Conservation (phyloP, 805 yeast species). For the Scheffersomyces ergatensis region DNA sequence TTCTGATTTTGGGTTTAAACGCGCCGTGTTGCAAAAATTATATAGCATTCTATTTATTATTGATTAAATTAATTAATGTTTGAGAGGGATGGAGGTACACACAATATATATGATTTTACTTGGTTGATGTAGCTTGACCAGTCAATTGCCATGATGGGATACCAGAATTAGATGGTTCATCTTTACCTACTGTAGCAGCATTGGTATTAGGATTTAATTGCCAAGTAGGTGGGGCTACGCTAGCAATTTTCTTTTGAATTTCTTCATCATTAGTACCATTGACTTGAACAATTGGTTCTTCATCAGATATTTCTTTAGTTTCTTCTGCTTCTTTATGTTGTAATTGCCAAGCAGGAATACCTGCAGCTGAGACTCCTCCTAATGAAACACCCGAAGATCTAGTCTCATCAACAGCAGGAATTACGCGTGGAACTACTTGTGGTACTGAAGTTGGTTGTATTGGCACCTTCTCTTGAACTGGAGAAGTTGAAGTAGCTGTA, state of each 20-base stretch:
- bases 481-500: conserved; percentile 2
- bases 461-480: not conserved
- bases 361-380: conserved; percentile 33
- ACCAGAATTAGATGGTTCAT: not conserved
- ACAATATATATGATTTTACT: no score
- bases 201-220: conserved; percentile 25
- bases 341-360: conserved; percentile 46
- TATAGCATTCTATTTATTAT: no score
- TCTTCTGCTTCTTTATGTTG: conserved; percentile 34
- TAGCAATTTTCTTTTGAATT: conserved; percentile 27
- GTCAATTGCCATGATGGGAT: not conserved
- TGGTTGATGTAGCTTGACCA: no score
- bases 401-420: not conserved
- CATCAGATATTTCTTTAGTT: conserved; percentile 2
- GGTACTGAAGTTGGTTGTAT: conserved; percentile 2
- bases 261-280: conserved; percentile 14
- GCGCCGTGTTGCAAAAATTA: no score
- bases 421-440: conserved; percentile 2
- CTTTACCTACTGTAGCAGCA: no score
- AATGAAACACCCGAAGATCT: conserved; percentile 9
- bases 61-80: no score
- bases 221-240: conserved; percentile 45
- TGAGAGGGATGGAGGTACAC: no score
- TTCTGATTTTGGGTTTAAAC: not conserved
- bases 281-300: conserved; percentile 15